Evolutionary conservation across 768 basidiomycete genomes (phyloP).

Genomic region (Tephrocybe sp.): DNA sequence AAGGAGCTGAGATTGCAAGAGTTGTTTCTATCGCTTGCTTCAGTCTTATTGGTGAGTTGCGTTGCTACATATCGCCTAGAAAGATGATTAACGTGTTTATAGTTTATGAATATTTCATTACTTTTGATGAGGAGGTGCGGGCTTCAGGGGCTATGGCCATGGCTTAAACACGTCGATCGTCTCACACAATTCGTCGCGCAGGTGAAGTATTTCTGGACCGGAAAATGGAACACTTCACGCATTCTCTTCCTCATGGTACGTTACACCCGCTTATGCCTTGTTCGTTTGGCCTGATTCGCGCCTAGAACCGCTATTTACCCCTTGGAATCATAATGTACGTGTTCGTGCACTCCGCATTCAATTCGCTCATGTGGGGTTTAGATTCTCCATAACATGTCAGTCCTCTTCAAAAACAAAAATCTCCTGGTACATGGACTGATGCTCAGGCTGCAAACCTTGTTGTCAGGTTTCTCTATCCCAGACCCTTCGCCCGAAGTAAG

Average conservation of each 20-base stretch:
- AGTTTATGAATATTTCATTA: constrained; percentile 35
- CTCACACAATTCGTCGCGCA: constrained; percentile 15
- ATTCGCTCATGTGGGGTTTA: constrained; percentile 6
- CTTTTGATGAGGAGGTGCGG: constrained; percentile 38
- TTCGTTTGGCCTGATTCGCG: neutral
- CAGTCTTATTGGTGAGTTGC: constrained; percentile 14
- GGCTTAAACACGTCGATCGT: too few species aligned
- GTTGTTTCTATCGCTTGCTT: constrained; percentile 17
- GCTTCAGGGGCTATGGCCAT: too few species aligned
- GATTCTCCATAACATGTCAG: constrained; percentile 20
- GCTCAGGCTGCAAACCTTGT: neutral
- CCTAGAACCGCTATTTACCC: constrained; percentile 33
- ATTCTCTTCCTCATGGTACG: constrained; percentile 36
- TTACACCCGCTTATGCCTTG: neutral
- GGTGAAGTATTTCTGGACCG: constrained; percentile 40
- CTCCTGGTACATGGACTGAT: neutral
- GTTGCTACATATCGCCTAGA: neutral
- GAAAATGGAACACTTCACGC: constrained; percentile 33
- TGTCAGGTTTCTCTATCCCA: constrained; percentile 23
- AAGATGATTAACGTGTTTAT: neutral
- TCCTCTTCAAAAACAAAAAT: neutral
- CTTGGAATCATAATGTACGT: constrained; percentile 24
- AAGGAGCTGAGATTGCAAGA: constrained; percentile 17
- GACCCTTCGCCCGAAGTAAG: constrained; percentile 26
- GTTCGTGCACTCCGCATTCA: neutral